phyloP scores from a whole-genome alignment of 179 eudicot genomes.

The Vitellaria paradoxa region DNA sequence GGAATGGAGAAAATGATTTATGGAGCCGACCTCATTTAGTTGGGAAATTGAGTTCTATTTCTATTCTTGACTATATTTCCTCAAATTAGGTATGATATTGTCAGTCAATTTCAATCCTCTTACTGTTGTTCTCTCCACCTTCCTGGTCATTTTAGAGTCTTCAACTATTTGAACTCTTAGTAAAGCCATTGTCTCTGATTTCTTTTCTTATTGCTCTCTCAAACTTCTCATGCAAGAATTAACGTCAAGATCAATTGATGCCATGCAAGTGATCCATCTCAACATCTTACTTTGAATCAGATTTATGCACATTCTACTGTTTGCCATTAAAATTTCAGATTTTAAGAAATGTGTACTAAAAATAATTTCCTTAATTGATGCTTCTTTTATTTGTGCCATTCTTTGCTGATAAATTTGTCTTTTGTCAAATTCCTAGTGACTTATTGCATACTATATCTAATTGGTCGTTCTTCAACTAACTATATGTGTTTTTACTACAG shows the following conservation, averaged over 20 bases:
- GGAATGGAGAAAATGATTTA: too few species aligned
- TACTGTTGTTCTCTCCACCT: not conserved
- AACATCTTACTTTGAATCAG: not conserved
- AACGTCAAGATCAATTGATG: not conserved
- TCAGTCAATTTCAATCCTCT: too few species aligned
- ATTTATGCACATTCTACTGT: too few species aligned
- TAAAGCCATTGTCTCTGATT: not conserved
- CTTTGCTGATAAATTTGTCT: not conserved
- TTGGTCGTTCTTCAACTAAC: not conserved
- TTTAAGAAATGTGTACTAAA: not conserved
- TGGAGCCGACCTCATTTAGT: too few species aligned
- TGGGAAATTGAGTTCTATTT: not conserved
- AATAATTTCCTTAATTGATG: too few species aligned
- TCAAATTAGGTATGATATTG: not conserved
- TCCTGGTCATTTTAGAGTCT: not conserved
- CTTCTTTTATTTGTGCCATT: not conserved
- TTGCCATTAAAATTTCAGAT: not conserved
- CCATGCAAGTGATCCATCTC: slow-evolving; percentile 10
- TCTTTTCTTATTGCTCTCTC: not conserved
- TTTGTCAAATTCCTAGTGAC: not conserved
- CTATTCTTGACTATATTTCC: not conserved
- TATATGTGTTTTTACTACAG: not conserved
- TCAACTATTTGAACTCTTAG: not conserved
- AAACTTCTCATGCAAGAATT: not conserved
- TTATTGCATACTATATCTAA: not conserved